Conservation (phyloP, 805 yeast species). For the Phaffomyces thermotolerans region DNA sequence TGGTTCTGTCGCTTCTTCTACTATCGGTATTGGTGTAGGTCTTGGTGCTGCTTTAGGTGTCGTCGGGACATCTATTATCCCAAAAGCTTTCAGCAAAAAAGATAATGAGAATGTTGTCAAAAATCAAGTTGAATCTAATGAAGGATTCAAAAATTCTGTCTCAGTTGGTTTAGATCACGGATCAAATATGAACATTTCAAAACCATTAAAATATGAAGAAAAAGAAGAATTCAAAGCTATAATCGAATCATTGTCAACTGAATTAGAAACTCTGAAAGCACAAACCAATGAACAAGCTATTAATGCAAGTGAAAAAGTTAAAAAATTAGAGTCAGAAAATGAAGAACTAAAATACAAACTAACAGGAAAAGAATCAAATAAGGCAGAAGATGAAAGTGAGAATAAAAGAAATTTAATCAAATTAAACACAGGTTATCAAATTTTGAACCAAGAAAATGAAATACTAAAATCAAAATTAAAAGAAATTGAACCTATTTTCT, state of each 20-base stretch:
- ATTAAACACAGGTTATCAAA: constrained; percentile 35
- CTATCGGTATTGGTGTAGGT: constrained; percentile 6
- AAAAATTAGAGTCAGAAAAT: constrained; percentile 36
- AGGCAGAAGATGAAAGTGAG: constrained; percentile 18
- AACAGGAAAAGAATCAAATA: constrained; percentile 13
- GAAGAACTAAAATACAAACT: constrained; percentile 16
- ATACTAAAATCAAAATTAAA: constrained; percentile 32
- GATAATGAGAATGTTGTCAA: not conserved
- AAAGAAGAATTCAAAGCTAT: constrained; percentile 23
- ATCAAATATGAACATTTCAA: not conserved
- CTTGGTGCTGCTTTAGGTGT: constrained; percentile 9
- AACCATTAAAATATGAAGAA: not conserved
- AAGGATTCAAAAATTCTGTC: no score
- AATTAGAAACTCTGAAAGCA: constrained; percentile 30
- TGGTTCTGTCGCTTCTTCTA: not conserved
- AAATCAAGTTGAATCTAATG: no score
- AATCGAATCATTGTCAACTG: constrained; percentile 27
- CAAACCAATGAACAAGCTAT: constrained; percentile 46
- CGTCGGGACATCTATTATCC: constrained; percentile 6
- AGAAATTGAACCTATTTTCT: constrained; percentile 46
- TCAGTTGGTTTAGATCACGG: no score
- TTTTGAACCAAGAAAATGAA: constrained; percentile 40
- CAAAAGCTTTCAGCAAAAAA: not conserved
- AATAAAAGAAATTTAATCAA: constrained; percentile 38
- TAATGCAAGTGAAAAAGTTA: constrained; percentile 49